phyloP scores from a whole-genome alignment of 345 rosid genomes.

The Anacardium occidentale region DNA sequence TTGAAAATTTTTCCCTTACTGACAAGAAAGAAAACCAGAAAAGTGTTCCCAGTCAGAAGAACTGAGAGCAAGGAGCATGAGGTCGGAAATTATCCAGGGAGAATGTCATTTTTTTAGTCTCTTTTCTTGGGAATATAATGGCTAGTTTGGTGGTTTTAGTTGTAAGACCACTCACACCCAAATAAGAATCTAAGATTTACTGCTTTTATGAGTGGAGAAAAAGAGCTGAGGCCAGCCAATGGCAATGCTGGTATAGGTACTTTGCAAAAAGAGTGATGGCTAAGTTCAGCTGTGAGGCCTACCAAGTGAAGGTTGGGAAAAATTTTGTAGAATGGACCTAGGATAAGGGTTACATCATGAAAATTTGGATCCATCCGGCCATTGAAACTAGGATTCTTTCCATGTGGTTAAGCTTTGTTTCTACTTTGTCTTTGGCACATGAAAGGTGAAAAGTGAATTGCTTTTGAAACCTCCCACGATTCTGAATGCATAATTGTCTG shows the following conservation, averaged over 20 bases:
- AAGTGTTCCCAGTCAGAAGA: background rate
- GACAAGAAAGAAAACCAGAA: background rate
- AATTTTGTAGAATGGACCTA: background rate
- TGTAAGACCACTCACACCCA: slow-evolving; percentile 7
- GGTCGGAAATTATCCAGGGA: slow-evolving; percentile 26
- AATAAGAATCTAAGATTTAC: slow-evolving; percentile 20
- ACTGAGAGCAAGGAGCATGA: slow-evolving; percentile 6
- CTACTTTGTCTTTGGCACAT: background rate
- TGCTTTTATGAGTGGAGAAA: slow-evolving; percentile 24
- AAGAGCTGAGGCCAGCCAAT: slow-evolving; percentile 26
- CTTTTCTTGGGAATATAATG: slow-evolving; percentile 11
- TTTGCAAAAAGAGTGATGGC: slow-evolving; percentile 9
- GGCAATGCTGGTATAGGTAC: slow-evolving; percentile 23
- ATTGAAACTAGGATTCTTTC: slow-evolving; percentile 12
- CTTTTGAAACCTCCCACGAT: background rate
- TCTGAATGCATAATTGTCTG: background rate
- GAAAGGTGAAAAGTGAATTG: slow-evolving; percentile 16
- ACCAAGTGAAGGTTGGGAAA: background rate
- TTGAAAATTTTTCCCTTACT: slow-evolving; percentile 3
- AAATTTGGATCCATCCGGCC: slow-evolving; percentile 1
- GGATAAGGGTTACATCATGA: slow-evolving; percentile 18
- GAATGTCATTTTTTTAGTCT: slow-evolving; percentile 13
- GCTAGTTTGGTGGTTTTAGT: slow-evolving; percentile 20
- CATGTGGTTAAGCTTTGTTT: background rate
- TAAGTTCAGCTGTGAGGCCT: background rate